phyloP scores from a whole-genome alignment of 345 rosid species.

The Moricandia moricandioides region DNA sequence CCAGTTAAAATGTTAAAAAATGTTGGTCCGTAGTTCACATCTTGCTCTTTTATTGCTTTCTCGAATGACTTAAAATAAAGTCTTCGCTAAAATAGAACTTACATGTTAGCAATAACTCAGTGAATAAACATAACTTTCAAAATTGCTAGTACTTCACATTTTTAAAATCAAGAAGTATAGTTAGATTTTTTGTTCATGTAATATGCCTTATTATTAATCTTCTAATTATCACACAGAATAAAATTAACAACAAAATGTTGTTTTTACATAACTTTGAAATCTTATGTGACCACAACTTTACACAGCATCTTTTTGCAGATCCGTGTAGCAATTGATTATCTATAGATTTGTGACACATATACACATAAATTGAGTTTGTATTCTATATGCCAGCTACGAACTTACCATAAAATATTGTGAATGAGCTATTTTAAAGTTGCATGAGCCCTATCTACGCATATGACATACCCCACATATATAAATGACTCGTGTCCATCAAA shows the following conservation, averaged over 20 bases:
- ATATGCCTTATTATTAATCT: background rate
- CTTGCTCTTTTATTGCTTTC: no score
- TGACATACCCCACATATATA: background rate
- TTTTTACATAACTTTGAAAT: background rate
- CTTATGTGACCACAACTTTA: constrained; percentile 18
- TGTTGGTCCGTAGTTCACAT: no score
- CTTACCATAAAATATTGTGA: background rate
- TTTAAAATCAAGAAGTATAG: no score
- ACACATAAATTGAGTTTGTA: background rate
- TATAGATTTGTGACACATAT: constrained; percentile 13
- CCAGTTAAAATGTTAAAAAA: no score
- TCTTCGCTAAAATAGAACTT: no score
- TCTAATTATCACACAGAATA: background rate
- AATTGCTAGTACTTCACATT: no score
- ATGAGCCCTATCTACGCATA: constrained; percentile 20
- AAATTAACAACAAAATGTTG: background rate
- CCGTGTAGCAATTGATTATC: constrained; percentile 28
- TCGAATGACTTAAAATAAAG: no score
- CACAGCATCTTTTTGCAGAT: constrained; percentile 4
- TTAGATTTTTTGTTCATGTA: background rate
- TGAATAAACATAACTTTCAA: no score
- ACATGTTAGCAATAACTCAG: no score
- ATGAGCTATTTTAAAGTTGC: background rate
- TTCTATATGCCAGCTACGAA: constrained; percentile 15
- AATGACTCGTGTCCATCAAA: background rate